Evolutionary conservation across 495 filamentous ascomycete genomes (phyloP), one percentile per base, ranked within the genome.

Genomic region (Penicillium bovifimosum): DNA sequence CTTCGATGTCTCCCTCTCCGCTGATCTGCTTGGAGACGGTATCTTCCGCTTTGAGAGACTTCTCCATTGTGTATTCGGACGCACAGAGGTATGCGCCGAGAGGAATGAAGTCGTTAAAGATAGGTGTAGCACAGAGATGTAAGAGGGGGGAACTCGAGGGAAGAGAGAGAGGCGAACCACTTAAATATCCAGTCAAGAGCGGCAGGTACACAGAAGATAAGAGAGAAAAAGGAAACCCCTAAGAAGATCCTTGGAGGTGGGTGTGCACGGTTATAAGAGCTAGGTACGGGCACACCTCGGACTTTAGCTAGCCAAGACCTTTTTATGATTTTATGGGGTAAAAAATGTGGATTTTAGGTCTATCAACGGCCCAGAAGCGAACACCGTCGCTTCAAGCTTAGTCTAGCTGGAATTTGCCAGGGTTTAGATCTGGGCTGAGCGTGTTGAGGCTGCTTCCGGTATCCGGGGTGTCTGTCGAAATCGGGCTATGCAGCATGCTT

Each of bases 1-100:
- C 61, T 31, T 72, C 64, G 9, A 56, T 60, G 5, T 18, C 40
- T 2, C 84, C 43, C 63, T 58, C 55, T 8, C 28, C 32, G 18
- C 50, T 59, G 44, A 43, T 33, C 31, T 60, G 47, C 14, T 41
- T 52, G 11, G 55, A 33, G 17, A 57, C 40, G 0, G 35, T 32
- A 8, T 53, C 59, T 36, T 58, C 51, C 1, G 9, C 24, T n/a
- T 61, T 61, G 18, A 39, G 9, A 20, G 61, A 43, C 20, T 46
- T 32, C 39, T 36, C 45, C 49, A 54, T 41, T n/a, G 44, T 56
- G 24, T 16, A 1, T 50, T 43, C 38, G 13, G 13, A 28, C 27
- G 34, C 47, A 27, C 14, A 31, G 27, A 17, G 18, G 27, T 17
- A 16, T 38, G 26, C 46, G 46, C 32, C 7, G 41, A 26, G n/a